Conservation (phyloP, 2,329 filamentous ascomycete species). For the Dryadomyces quercivorus region DNA sequence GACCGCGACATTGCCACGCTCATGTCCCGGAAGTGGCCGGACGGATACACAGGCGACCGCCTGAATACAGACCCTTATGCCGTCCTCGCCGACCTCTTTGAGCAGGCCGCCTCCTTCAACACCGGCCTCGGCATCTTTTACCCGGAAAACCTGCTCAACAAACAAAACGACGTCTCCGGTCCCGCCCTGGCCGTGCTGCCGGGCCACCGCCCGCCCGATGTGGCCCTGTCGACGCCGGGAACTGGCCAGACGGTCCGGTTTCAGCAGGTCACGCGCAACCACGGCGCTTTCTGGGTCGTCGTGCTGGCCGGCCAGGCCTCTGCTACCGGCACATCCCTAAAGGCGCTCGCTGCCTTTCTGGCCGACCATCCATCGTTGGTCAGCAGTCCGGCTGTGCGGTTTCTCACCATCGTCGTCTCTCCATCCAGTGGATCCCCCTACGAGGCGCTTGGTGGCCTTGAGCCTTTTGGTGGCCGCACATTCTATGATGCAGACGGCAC, state of each 20-base stretch:
- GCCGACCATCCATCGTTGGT: constrained; percentile 11
- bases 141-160: constrained; percentile 10
- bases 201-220: constrained; percentile 33
- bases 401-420: constrained; percentile 31
- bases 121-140: constrained; percentile 49
- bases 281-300: constrained; percentile 27
- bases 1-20: constrained; percentile 20
- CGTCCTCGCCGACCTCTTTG: constrained; percentile 42
- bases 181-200: constrained; percentile 16
- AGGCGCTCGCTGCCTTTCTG: constrained; percentile 9
- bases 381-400: constrained; percentile 23
- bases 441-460: constrained; percentile 27
- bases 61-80: constrained; percentile 29
- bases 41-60: constrained; percentile 21
- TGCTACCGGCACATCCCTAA: constrained; percentile 12
- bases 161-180: neutral
- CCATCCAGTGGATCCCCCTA: constrained; percentile 26
- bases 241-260: constrained; percentile 30
- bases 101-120: constrained; percentile 47
- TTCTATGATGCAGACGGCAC: constrained; percentile 32
- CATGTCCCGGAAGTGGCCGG: constrained; percentile 27
- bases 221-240: constrained; percentile 29
- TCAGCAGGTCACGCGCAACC: constrained; percentile 30
- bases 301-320: constrained; percentile 19
- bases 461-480: constrained; percentile 35